Percentiles rank a stretch among this genome's conserved stretches.
Evolutionary conservation across 306 rosid species (phyloP).

Genomic region (Castanea sativa): DNA sequence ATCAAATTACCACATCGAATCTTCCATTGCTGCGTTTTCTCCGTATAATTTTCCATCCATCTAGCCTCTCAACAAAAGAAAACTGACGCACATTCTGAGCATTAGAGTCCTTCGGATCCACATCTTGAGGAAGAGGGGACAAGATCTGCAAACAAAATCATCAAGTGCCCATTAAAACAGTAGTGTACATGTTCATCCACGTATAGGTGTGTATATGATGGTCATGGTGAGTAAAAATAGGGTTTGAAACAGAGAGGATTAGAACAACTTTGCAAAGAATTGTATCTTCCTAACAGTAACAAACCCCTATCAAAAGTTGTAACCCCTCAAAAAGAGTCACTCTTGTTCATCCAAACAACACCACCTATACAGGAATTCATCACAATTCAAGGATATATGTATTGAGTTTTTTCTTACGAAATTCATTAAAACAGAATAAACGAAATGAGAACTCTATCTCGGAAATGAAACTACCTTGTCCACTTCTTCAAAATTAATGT

Average conservation of each 20-base stretch:
- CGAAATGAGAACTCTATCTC: too few species aligned
- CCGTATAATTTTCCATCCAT: slow-evolving; percentile 5
- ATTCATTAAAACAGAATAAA: too few species aligned
- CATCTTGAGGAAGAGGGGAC: not conserved
- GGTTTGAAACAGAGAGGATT: too few species aligned
- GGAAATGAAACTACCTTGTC: not conserved
- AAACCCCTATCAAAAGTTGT: too few species aligned
- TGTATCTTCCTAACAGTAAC: too few species aligned
- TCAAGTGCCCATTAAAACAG: not conserved
- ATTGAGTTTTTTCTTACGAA: too few species aligned
- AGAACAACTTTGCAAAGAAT: too few species aligned
- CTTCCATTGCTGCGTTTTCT: not conserved
- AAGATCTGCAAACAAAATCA: not conserved
- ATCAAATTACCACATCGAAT: slow-evolving; percentile 9
- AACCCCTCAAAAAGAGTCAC: too few species aligned
- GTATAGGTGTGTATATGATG: not conserved
- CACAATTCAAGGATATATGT: too few species aligned
- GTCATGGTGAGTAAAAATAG: too few species aligned
- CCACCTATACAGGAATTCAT: too few species aligned
- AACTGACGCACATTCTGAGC: not conserved
- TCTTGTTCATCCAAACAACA: too few species aligned
- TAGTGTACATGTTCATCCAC: not conserved
- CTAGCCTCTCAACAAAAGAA: not conserved
- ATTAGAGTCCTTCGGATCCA: not conserved
- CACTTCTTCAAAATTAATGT: not conserved